Base-by-base conservation (phyloP, 768 basidiomycete genomes). In the Hygrophorus pudorinus region DNA sequence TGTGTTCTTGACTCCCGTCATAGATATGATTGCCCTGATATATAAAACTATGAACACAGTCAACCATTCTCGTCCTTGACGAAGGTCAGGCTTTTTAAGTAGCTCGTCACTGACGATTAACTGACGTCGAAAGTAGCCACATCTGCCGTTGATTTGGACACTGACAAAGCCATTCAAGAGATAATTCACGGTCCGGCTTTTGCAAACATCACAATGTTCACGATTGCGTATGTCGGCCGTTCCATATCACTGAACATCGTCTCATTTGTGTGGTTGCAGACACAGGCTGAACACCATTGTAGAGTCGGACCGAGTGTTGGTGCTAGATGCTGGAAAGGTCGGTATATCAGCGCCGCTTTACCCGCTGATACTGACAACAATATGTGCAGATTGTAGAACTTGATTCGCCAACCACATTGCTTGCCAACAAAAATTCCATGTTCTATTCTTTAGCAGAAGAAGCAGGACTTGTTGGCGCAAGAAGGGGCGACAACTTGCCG, bases 121-220 rank as follows among this genome's bases (percentile, higher is more conserved):
- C 44, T 4, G n/a, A 8, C 31, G 7, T 24, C 3, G 3, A 24
- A 24, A 24, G 7, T 48, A 84, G 85, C 89, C 2, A 92, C 89
- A 4, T 87, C 82, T 31, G 88, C 89, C 14, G 88, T 93, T 41
- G 91, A 93, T 60, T 66, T 92, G 28, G 88, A 92, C 56, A 93
- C 90, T 7, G 91, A 94, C 57, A 74, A 74, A 46, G 83, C 84
- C 21, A 86, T 93, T 50, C 91, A 94, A 65, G 79, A 80, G 7
- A 89, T 91, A 49, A 85, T 94, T 37, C 74, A 79, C 18, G 86
- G 90, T 5, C 73, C 81, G 3, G 74, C 82, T 24, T 94, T 94
- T 56, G 63, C 71, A 2, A 64, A 83, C 47, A 80, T 85, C 11
- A 92, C 91, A 9, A 89, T 91, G 45, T 61, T 94, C 43, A 92